These are phyloP conservation scores for Mrakia frigida DNA, from an alignment of 768 basidiomycete genomes.

Conservation along the genomic window DNA sequence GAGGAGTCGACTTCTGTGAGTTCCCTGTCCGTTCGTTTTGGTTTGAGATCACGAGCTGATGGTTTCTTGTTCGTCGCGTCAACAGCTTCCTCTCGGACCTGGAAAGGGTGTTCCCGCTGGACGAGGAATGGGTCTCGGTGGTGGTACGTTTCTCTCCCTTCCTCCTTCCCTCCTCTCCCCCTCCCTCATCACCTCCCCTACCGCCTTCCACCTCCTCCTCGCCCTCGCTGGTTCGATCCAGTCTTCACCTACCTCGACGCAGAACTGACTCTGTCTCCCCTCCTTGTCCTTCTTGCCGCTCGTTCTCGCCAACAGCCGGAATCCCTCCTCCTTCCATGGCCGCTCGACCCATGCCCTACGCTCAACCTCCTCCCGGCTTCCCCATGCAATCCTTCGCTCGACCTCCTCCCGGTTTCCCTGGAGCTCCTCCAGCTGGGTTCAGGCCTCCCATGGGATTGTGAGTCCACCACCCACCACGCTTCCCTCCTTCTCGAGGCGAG, in stretches of 20 bases:
- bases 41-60: not conserved
- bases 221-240: no score
- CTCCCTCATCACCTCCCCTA: no score
- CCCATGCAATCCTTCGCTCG: constrained; percentile 35
- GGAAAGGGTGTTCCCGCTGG: constrained; percentile 95
- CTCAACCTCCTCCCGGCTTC: constrained; percentile 46
- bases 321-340: constrained; percentile 43
- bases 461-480: not conserved
- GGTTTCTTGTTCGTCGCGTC: constrained; percentile 27
- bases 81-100: constrained; percentile 76
- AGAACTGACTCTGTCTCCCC: constrained; percentile 1
- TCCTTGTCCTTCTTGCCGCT: not conserved
- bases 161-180: not conserved
- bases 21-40: constrained; percentile 39
- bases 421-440: constrained; percentile 30
- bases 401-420: constrained; percentile 34
- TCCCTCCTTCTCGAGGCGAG: no score
- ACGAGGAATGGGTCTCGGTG: constrained; percentile 73
- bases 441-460: constrained; percentile 28
- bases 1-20: constrained; percentile 79
- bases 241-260: no score
- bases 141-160: constrained; percentile 41
- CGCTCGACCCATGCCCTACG: constrained; percentile 47
- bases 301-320: constrained; percentile 3
- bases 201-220: no score